These are phyloP conservation scores for Blastobotrys serpentis DNA, from an alignment of 1,139 yeast genomes.

Conservation along the genomic window DNA sequence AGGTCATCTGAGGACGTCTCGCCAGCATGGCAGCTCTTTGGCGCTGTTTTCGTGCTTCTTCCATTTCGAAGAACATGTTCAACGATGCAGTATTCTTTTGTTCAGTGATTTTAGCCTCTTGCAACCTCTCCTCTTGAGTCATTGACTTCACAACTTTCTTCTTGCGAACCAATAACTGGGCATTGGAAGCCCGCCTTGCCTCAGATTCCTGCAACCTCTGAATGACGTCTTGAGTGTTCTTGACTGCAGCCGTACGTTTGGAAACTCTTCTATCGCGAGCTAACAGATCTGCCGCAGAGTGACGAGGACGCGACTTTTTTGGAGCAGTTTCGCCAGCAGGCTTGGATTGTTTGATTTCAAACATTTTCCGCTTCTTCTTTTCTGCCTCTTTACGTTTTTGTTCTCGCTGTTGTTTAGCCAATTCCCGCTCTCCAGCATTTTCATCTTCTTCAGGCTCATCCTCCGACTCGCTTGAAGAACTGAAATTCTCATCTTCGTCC, in stretches of 20 bases:
- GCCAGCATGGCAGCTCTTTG: constrained; percentile 72
- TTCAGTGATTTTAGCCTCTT: constrained; percentile 86
- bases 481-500: constrained; percentile 34
- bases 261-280: constrained; percentile 73
- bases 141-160: constrained; percentile 40
- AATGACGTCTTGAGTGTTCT: constrained; percentile 74
- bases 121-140: constrained; percentile 84
- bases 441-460: constrained; percentile 34
- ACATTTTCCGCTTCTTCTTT: constrained; percentile 31
- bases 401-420: constrained; percentile 32
- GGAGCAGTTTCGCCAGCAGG: constrained; percentile 10
- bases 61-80: constrained; percentile 78
- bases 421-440: constrained; percentile 40
- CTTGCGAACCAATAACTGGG: constrained; percentile 21
- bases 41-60: constrained; percentile 71
- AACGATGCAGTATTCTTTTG: constrained; percentile 69
- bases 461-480: constrained; percentile 27
- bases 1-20: constrained; percentile 55
- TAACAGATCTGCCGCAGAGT: constrained; percentile 43
- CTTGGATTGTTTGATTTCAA: constrained; percentile 23
- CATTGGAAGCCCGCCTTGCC: constrained; percentile 49
- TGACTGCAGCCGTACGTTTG: constrained; percentile 73
- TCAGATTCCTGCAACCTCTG: constrained; percentile 72
- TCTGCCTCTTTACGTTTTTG: constrained; percentile 27
- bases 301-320: constrained; percentile 22